A percentile compares a stretch with the other conserved stretches of the same genome.
These are phyloP conservation scores for Recurvomyces mirabilis DNA, from an alignment of 495 filamentous ascomycete genomes.

Conservation along the genomic window DNA sequence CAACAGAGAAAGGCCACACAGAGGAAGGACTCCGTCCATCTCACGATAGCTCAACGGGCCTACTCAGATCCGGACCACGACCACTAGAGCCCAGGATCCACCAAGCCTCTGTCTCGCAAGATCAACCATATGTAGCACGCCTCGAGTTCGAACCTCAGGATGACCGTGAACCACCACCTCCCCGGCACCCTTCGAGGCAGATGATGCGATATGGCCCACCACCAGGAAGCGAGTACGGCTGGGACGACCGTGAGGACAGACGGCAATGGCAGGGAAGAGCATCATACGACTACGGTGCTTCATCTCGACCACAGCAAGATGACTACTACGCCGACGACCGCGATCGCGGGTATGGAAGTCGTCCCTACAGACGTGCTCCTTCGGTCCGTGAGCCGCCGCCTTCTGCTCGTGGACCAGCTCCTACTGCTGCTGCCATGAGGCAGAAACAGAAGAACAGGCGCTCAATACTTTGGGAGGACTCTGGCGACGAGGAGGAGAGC, in stretches of 20 bases:
- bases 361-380: conserved; percentile 2
- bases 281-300: conserved; percentile 8
- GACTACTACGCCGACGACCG: conserved; percentile 7
- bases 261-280: not conserved
- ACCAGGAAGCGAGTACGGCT: conserved; percentile 6
- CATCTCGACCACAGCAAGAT: not conserved
- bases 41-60: conserved; percentile 5
- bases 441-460: no score
- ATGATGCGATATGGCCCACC: conserved; percentile 12
- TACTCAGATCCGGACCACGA: conserved; percentile 3
- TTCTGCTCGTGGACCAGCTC: conserved; percentile 2
- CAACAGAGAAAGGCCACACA: not conserved
- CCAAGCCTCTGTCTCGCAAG: not conserved
- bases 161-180: conserved; percentile 3
- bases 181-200: conserved; percentile 9
- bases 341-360: not conserved
- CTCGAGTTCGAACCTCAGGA: conserved; percentile 6
- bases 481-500: conserved; percentile 13
- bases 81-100: conserved; percentile 5
- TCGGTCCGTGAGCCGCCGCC: conserved; percentile 4
- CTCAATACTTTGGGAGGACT: no score
- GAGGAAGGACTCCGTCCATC: conserved; percentile 6
- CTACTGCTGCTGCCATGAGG: no score
- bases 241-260: conserved; percentile 5
- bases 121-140: conserved; percentile 4